Percentiles rank a stretch among this genome's conserved stretches.
Conservation (phyloP, 2,329 filamentous ascomycete genomes). For the Ophiostoma himal-ulmi region DNA sequence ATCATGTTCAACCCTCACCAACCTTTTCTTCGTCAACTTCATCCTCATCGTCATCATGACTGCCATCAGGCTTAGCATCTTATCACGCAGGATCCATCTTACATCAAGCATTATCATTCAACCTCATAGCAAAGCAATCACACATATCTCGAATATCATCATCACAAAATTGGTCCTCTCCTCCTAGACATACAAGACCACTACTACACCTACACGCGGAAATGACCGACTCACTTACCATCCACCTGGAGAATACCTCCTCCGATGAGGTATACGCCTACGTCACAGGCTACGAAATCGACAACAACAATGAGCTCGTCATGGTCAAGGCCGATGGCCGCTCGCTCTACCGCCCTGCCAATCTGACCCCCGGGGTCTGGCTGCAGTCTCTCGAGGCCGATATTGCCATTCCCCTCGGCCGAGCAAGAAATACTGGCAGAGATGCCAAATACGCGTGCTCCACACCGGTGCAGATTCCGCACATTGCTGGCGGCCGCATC, state of each 20-base stretch:
- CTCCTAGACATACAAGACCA: not conserved
- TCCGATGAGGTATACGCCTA: conserved; percentile 53
- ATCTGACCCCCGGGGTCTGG: conserved; percentile 39
- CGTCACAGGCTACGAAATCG: conserved; percentile 57
- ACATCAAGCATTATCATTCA: not conserved
- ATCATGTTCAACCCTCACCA: not conserved
- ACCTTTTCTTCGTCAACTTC: not conserved
- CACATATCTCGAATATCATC: not conserved
- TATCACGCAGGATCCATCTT: not conserved
- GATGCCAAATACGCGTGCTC: conserved; percentile 44
- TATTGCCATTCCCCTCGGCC: conserved; percentile 54
- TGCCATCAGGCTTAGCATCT: not conserved
- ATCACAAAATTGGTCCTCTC: not conserved
- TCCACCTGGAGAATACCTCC: conserved; percentile 53
- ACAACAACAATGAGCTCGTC: conserved; percentile 36
- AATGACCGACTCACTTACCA: conserved; percentile 43
- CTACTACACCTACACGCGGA: conserved; percentile 5
- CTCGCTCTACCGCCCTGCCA: conserved; percentile 50
- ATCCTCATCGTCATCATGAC: conserved; percentile 3
- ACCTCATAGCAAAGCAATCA: not conserved
- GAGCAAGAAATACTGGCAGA: not conserved
- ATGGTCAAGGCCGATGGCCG: conserved; percentile 43
- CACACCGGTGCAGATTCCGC: conserved; percentile 52
- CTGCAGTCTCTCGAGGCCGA: conserved; percentile 48
- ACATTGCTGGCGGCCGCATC: conserved; percentile 57